phyloP scores from a whole-genome alignment of 2,329 filamentous ascomycete species.

The Leptosphaerulina australis region DNA sequence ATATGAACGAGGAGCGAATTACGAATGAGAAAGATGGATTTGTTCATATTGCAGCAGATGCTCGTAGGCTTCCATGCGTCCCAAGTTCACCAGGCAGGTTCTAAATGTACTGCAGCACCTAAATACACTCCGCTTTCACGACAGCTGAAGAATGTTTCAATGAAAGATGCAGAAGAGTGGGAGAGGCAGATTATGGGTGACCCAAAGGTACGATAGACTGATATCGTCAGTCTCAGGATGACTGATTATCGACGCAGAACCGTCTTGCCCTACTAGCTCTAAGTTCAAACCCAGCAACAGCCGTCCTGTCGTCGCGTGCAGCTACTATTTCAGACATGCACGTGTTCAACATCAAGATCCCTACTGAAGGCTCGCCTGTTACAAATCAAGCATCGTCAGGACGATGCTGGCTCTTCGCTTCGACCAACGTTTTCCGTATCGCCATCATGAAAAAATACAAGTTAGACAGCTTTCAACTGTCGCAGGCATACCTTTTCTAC shows the following conservation, averaged over 20 bases:
- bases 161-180: slow-evolving; percentile 62
- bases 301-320: slow-evolving; percentile 68
- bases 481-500: slow-evolving; percentile 86
- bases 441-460: slow-evolving; percentile 84
- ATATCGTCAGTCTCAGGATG: background rate
- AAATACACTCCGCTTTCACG: slow-evolving; percentile 35
- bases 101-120: slow-evolving; percentile 27
- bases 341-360: slow-evolving; percentile 82
- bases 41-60: slow-evolving; percentile 58
- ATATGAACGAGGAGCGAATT: slow-evolving; percentile 51
- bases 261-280: slow-evolving; percentile 79
- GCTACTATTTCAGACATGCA: slow-evolving; percentile 73
- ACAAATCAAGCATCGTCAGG: slow-evolving; percentile 84
- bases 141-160: slow-evolving; percentile 53
- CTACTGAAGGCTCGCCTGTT: slow-evolving; percentile 79
- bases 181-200: slow-evolving; percentile 67
- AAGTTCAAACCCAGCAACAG: slow-evolving; percentile 68
- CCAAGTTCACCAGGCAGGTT: background rate
- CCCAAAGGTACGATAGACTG: slow-evolving; percentile 61
- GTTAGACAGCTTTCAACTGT: slow-evolving; percentile 81
- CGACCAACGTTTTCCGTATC: slow-evolving; percentile 90
- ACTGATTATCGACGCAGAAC: slow-evolving; percentile 50
- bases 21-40: slow-evolving; percentile 60
- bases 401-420: slow-evolving; percentile 89
- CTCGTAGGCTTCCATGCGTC: slow-evolving; percentile 33